Evolutionary conservation across 805 yeast species (phyloP).

Genomic region (Zygosaccharomyces kombuchaensis): DNA sequence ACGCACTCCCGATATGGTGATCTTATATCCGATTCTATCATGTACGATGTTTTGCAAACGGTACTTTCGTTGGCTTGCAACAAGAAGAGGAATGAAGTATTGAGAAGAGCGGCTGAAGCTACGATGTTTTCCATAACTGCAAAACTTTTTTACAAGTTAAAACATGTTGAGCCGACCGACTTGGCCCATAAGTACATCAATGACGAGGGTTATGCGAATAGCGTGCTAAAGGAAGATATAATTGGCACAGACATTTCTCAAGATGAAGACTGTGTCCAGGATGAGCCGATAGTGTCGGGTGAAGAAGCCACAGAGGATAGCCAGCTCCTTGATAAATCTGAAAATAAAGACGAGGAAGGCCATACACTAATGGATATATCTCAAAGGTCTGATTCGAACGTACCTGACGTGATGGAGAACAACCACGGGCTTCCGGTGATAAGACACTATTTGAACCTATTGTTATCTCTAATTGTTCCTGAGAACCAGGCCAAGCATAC

Average conservation of each 20-base stretch:
- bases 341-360: conserved; percentile 2
- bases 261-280: conserved; percentile 7
- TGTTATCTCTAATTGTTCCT: conserved; percentile 77
- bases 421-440: conserved; percentile 72
- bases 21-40: conserved; percentile 70
- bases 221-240: conserved; percentile 51
- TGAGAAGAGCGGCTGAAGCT: conserved; percentile 84
- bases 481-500: conserved; percentile 79
- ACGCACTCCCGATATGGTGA: conserved; percentile 61
- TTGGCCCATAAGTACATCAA: conserved; percentile 39
- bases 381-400: background rate
- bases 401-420: conserved; percentile 21
- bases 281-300: background rate
- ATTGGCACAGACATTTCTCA: conserved; percentile 33
- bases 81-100: conserved; percentile 82
- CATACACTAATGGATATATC: background rate
- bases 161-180: conserved; percentile 46
- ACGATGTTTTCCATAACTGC: conserved; percentile 67
- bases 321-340: background rate
- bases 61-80: conserved; percentile 90
- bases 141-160: conserved; percentile 59
- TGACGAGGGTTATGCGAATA: conserved; percentile 45
- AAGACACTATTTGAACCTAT: conserved; percentile 68
- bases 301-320: background rate
- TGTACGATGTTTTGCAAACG: conserved; percentile 86